A percentile compares a stretch with the other conserved stretches of the same genome.
phyloP scores from a whole-genome alignment of 2,329 filamentous ascomycete genomes.

The Fusarium multiceps region DNA sequence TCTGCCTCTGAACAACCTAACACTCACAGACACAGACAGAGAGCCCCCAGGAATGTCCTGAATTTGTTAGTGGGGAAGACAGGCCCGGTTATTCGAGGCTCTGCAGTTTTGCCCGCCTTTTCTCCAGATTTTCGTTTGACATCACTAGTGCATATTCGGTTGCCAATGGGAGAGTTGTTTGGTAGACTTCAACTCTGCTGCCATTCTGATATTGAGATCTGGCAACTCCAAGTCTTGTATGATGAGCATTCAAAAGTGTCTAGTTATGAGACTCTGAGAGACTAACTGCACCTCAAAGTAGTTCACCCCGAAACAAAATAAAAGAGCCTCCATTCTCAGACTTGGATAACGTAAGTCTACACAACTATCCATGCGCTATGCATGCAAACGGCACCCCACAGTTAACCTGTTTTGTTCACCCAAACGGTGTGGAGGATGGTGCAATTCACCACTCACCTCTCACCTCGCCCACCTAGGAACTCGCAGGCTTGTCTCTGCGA shows the following conservation, averaged over 20 bases:
- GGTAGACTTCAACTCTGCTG: slow-evolving; percentile 14
- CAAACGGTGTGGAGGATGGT: slow-evolving; percentile 39
- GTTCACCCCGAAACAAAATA: slow-evolving; percentile 22
- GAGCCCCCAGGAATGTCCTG: slow-evolving; percentile 24
- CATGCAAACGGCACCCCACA: slow-evolving; percentile 30
- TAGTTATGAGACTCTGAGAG: background rate
- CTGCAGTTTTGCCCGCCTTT: slow-evolving; percentile 40
- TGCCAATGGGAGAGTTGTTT: slow-evolving; percentile 27
- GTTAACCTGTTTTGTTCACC: slow-evolving; percentile 35
- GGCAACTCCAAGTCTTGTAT: background rate
- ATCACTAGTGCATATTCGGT: slow-evolving; percentile 35
- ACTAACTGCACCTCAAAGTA: slow-evolving; percentile 4
- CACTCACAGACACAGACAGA: background rate
- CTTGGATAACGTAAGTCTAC: slow-evolving; percentile 41
- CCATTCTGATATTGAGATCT: slow-evolving; percentile 3
- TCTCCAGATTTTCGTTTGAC: slow-evolving; percentile 41
- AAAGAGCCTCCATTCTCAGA: slow-evolving; percentile 23
- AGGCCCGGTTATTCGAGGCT: slow-evolving; percentile 52
- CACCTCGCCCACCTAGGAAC: slow-evolving; percentile 29
- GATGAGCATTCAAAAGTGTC: background rate
- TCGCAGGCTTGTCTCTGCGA: slow-evolving; percentile 38
- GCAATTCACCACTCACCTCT: slow-evolving; percentile 29
- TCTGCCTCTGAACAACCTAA: background rate
- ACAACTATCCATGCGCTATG: slow-evolving; percentile 30
- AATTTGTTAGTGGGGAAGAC: slow-evolving; percentile 32